Percentiles rank a stretch among this genome's conserved stretches.
Conservation (phyloP, 768 basidiomycete species). For the Phlebiopsis flavidoalba region DNA sequence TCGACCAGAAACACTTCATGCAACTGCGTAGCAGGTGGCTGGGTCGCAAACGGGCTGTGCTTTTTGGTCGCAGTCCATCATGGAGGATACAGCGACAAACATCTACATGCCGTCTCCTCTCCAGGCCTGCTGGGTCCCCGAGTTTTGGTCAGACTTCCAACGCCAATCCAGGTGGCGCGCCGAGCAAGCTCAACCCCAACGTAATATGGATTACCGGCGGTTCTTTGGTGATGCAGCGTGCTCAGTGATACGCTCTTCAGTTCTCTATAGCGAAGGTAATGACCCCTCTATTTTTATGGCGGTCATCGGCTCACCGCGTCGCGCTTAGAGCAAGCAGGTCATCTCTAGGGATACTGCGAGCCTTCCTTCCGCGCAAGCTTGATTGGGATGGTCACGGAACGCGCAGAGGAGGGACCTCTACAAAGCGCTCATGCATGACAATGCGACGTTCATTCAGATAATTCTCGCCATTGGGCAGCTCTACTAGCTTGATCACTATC, state of each 20-base stretch:
- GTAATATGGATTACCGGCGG: constrained; percentile 96
- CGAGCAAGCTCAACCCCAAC: constrained; percentile 57
- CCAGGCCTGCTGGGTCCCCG: constrained; percentile 74
- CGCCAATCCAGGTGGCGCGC: constrained; percentile 29
- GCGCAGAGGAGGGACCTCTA: constrained; percentile 93
- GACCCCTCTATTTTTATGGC: constrained; percentile 1
- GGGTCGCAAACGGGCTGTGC: constrained; percentile 80
- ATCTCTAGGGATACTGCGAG: constrained; percentile 91
- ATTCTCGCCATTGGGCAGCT: constrained; percentile 90
- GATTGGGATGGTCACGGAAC: constrained; percentile 99
- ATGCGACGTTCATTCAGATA: constrained; percentile 92
- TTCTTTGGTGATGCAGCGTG: constrained; percentile 93
- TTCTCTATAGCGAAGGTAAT: constrained; percentile 80
- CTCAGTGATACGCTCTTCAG: constrained; percentile 93
- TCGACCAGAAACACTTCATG: constrained; percentile 93
- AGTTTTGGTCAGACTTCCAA: constrained; percentile 38
- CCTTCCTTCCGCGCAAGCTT: constrained; percentile 92
- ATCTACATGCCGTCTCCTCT: constrained; percentile 92
- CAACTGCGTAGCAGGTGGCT: constrained; percentile 87
- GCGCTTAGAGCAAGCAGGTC: constrained; percentile 71
- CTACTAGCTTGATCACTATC: constrained; percentile 88
- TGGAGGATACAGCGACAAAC: constrained; percentile 96
- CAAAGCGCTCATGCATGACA: constrained; percentile 90
- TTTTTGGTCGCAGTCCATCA: constrained; percentile 88
- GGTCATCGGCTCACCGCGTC: background rate